phyloP scores from a whole-genome alignment of 306 rosid genomes.

The Purshia tridentata region DNA sequence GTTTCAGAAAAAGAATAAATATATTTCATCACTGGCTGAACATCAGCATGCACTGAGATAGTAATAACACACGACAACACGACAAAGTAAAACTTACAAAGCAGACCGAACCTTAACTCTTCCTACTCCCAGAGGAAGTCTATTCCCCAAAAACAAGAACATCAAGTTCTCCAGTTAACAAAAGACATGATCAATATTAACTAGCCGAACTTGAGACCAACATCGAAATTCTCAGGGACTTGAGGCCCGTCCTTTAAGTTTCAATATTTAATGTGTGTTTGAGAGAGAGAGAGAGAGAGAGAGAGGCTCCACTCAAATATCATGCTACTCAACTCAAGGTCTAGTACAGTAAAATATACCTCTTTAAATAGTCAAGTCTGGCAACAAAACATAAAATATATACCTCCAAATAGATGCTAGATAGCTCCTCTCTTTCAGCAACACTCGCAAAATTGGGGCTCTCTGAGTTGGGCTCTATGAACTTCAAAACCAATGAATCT shows the following conservation, averaged over 20 bases:
- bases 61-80: not conserved
- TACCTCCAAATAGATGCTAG: constrained; percentile 91
- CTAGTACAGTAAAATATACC: not conserved
- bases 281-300: not conserved
- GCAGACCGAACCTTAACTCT: not conserved
- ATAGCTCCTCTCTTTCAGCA: constrained; percentile 80
- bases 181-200: not conserved
- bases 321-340: not conserved
- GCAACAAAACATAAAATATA: not conserved
- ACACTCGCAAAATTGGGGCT: constrained; percentile 51
- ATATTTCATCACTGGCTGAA: not conserved
- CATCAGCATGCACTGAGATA: not conserved
- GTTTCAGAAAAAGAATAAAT: not conserved
- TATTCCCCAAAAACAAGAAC: not conserved
- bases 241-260: not conserved
- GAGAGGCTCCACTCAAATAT: not conserved
- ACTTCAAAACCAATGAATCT: constrained; percentile 74
- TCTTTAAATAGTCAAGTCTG: not conserved
- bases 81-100: not conserved
- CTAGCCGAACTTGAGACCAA: not conserved
- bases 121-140: not conserved
- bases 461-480: constrained; percentile 67
- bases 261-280: not conserved
- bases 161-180: not conserved
- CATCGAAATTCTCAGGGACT: not conserved